Percentiles rank a stretch among this genome's conserved stretches.
Evolutionary conservation across 2,329 filamentous ascomycete genomes (phyloP).

Genomic region (Fusarium gaditjirri): DNA sequence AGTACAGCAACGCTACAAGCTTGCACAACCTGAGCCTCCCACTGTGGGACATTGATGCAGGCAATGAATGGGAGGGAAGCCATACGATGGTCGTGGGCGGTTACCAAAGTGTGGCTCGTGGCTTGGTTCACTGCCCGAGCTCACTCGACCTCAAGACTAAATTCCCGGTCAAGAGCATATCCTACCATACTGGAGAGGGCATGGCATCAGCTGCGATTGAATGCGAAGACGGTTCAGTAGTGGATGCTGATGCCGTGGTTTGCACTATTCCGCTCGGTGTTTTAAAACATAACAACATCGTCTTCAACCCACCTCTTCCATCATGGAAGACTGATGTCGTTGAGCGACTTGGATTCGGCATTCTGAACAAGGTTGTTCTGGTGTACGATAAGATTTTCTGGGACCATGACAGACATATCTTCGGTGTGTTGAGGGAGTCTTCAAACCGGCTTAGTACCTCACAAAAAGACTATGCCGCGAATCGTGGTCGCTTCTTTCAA

Average conservation of each 20-base stretch:
- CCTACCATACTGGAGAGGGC: slow-evolving; percentile 64
- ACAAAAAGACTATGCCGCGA: slow-evolving; percentile 81
- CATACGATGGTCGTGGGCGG: slow-evolving; percentile 95
- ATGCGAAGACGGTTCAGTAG: slow-evolving; percentile 78
- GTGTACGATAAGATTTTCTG: slow-evolving; percentile 92
- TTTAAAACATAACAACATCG: slow-evolving; percentile 81
- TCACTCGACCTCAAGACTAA: slow-evolving; percentile 81
- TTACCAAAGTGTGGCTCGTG: slow-evolving; percentile 92
- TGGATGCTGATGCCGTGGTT: slow-evolving; percentile 91
- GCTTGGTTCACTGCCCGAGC: slow-evolving; percentile 80
- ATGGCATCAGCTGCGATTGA: slow-evolving; percentile 69
- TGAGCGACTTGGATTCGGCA: slow-evolving; percentile 85
- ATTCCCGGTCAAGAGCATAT: slow-evolving; percentile 77
- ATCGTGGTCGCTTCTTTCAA: slow-evolving; percentile 92
- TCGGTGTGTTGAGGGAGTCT: slow-evolving; percentile 86
- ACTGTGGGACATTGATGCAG: slow-evolving; percentile 96
- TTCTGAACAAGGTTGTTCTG: slow-evolving; percentile 94
- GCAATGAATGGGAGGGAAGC: slow-evolving; percentile 95
- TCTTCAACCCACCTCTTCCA: slow-evolving; percentile 93
- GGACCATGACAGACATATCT: slow-evolving; percentile 90
- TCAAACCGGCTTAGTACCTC: slow-evolving; percentile 74
- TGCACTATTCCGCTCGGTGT: slow-evolving; percentile 92
- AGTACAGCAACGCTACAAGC: slow-evolving; percentile 95
- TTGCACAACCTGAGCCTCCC: slow-evolving; percentile 87
- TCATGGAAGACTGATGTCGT: slow-evolving; percentile 86